Conservation (phyloP, 2,329 filamentous ascomycete genomes). For the Talaromyces albobiverticillius region DNA sequence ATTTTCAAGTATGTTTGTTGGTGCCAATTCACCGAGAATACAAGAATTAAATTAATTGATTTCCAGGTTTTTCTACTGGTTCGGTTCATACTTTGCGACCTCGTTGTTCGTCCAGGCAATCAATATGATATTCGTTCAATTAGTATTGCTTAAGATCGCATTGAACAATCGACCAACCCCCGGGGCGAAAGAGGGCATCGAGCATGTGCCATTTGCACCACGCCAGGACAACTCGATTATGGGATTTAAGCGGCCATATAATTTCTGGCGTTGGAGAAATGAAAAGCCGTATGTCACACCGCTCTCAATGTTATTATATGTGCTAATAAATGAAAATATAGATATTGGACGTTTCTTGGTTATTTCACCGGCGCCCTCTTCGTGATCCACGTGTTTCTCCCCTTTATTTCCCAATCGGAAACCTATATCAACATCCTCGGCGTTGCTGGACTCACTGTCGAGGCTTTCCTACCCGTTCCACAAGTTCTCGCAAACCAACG, state of each 20-base stretch:
- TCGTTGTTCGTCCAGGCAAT: conserved; percentile 59
- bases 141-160: conserved; percentile 59
- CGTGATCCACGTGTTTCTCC: conserved; percentile 53
- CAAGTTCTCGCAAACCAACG: conserved; percentile 48
- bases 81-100: conserved; percentile 59
- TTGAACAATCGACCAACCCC: conserved; percentile 53
- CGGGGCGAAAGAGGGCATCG: conserved; percentile 35
- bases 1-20: conserved; percentile 54
- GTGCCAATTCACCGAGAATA: not conserved
- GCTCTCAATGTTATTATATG: not conserved
- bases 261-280: conserved; percentile 63
- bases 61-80: conserved; percentile 62
- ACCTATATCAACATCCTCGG: conserved; percentile 45
- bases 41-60: not conserved
- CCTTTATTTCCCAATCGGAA: conserved; percentile 42
- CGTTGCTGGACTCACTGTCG: conserved; percentile 45
- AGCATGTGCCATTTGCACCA: conserved; percentile 40
- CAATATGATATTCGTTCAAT: conserved; percentile 59
- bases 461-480: conserved; percentile 47
- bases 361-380: conserved; percentile 52
- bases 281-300: conserved; percentile 45
- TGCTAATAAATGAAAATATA: conserved; percentile 17
- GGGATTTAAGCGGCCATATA: conserved; percentile 50
- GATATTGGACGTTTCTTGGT: conserved; percentile 58
- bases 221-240: conserved; percentile 18